Conservation (phyloP, 495 filamentous ascomycete genomes). For the Penicillium riverlandense region DNA sequence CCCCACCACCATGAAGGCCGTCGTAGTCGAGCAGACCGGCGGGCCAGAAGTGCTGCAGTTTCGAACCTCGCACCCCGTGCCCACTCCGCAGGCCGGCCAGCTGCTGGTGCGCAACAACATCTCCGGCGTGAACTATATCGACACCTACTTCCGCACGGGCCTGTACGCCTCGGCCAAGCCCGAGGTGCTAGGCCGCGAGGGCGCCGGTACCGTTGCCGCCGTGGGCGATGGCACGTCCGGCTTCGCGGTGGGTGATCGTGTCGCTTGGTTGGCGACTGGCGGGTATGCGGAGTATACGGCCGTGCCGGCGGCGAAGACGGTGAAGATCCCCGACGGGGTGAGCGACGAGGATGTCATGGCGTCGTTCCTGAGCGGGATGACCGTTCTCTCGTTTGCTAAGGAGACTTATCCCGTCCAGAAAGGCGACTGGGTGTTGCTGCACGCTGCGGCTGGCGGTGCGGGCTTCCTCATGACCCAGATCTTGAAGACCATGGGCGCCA, state of each 20-base stretch:
- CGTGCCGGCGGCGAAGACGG: constrained; percentile 45
- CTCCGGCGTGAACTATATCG: constrained; percentile 84
- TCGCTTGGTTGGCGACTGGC: constrained; percentile 54
- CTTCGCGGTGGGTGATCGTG: constrained; percentile 57
- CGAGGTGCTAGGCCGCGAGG: constrained; percentile 79
- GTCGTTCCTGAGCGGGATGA: constrained; percentile 73
- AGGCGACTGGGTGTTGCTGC: constrained; percentile 81
- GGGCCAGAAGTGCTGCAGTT: constrained; percentile 73
- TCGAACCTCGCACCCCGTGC: constrained; percentile 69
- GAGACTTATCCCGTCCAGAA: constrained; percentile 68
- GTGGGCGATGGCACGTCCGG: constrained; percentile 37
- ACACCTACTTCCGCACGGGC: constrained; percentile 84
- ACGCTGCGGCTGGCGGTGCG: constrained; percentile 87
- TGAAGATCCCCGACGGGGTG: constrained; percentile 60
- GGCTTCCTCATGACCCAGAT: constrained; percentile 75
- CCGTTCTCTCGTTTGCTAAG: constrained; percentile 73
- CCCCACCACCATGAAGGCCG: constrained; percentile 67
- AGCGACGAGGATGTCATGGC: constrained; percentile 58
- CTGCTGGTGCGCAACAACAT: constrained; percentile 81
- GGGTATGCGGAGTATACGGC: constrained; percentile 78
- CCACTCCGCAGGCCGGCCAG: constrained; percentile 60
- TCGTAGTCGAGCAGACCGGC: constrained; percentile 68
- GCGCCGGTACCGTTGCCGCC: constrained; percentile 54
- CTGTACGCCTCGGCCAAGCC: constrained; percentile 75
- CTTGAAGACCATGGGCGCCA: constrained; percentile 63